These are phyloP conservation scores for Apiospora hydei DNA, from an alignment of 2,329 filamentous ascomycete genomes.

Conservation along the genomic window DNA sequence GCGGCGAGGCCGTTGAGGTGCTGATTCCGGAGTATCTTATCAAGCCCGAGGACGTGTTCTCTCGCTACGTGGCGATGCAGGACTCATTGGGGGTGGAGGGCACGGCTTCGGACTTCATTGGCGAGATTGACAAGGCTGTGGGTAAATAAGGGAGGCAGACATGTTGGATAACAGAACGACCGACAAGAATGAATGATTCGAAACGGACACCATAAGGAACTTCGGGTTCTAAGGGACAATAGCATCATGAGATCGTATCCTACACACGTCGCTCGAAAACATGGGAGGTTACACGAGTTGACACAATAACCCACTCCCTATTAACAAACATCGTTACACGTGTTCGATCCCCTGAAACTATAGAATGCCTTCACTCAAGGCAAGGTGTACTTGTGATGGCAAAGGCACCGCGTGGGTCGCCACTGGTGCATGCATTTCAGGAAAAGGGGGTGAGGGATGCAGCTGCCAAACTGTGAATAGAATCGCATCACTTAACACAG, in stretches of 20 bases:
- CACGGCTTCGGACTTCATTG: conserved; percentile 2
- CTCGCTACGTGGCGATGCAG: conserved; percentile 21
- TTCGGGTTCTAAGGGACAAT: not conserved
- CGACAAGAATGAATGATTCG: not conserved
- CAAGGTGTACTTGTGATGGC: not conserved
- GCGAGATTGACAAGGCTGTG: conserved; percentile 18
- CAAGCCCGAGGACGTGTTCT: conserved; percentile 23
- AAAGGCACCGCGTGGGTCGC: not conserved
- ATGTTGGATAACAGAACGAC: not conserved
- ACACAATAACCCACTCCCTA: not conserved
- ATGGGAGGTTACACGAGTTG: not conserved
- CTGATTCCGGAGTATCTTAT: conserved; percentile 29
- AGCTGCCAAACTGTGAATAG: not conserved
- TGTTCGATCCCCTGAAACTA: not conserved
- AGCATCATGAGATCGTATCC: not conserved
- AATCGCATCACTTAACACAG: not conserved
- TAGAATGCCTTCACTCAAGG: not conserved
- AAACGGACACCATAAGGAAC: not conserved
- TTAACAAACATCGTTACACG: not conserved
- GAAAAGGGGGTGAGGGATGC: not conserved
- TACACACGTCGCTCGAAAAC: not conserved
- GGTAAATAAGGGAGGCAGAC: conserved; percentile 17
- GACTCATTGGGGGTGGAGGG: not conserved
- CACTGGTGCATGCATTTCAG: not conserved
- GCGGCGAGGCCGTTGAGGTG: not conserved